Percentiles rank a stretch among this genome's conserved stretches.
Conservation (phyloP, 108 stramenopile genomes). For the Nannochloropsis gaditana region DNA sequence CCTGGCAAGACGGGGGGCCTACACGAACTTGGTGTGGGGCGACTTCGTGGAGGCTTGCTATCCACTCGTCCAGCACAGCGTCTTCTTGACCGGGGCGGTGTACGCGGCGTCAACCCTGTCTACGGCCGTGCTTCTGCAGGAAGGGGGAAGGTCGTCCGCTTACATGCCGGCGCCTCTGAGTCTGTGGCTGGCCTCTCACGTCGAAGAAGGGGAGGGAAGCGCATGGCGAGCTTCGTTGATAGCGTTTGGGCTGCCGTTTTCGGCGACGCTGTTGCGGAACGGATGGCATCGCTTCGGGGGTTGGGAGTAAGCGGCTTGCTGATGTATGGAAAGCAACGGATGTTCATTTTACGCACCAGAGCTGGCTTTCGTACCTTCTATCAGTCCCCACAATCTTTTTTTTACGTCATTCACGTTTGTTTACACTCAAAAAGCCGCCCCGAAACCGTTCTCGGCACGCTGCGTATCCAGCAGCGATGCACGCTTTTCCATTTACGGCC, state of each 20-base stretch:
- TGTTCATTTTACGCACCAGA: too few species aligned
- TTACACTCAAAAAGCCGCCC: too few species aligned
- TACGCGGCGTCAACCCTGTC: not conserved
- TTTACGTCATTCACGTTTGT: too few species aligned
- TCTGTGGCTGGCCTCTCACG: not conserved
- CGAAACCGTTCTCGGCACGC: too few species aligned
- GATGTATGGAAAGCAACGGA: too few species aligned
- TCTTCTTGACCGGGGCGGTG: not conserved
- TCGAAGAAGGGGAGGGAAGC: not conserved
- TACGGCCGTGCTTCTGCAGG: not conserved
- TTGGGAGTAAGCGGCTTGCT: too few species aligned
- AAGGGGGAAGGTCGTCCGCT: not conserved
- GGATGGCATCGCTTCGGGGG: not conserved
- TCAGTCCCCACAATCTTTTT: too few species aligned
- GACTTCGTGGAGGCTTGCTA: not conserved
- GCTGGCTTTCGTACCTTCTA: too few species aligned
- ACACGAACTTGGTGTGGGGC: not conserved
- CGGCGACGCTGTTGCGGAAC: not conserved
- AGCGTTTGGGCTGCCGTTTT: not conserved
- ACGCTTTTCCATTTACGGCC: too few species aligned
- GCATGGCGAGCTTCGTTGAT: not conserved
- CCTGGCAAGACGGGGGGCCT: not conserved
- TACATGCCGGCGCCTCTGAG: not conserved
- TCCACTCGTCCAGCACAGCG: not conserved
- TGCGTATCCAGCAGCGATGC: too few species aligned